phyloP scores from a whole-genome alignment of 768 basidiomycete species.

The Tylopilus plumbeoviolaceoides region DNA sequence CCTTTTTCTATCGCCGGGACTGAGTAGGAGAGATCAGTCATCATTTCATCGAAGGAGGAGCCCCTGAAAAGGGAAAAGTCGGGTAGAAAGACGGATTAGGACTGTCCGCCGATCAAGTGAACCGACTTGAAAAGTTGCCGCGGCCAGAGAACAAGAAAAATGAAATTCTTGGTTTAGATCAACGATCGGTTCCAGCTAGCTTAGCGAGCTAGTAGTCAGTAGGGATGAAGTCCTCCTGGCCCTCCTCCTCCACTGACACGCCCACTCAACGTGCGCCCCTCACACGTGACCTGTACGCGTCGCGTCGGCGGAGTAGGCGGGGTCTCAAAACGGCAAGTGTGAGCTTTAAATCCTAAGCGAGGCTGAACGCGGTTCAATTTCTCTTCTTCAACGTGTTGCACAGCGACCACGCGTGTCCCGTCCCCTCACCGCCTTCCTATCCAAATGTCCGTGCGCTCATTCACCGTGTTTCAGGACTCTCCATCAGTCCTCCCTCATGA shows the following conservation, averaged over 20 bases:
- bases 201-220: neutral
- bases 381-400: slow-evolving; percentile 31
- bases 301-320: slow-evolving; percentile 32
- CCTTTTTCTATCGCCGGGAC: slow-evolving; percentile 31
- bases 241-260: no score
- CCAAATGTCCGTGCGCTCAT: slow-evolving; percentile 54
- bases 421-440: slow-evolving; percentile 3
- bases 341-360: slow-evolving; percentile 32
- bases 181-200: slow-evolving; percentile 10
- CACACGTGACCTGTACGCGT: slow-evolving; percentile 29
- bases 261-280: neutral
- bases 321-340: slow-evolving; percentile 28
- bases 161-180: slow-evolving; percentile 20
- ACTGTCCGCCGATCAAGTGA: slow-evolving; percentile 7
- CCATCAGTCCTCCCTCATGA: slow-evolving; percentile 33
- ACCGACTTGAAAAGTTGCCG: neutral
- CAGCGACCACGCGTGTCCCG: slow-evolving; percentile 23
- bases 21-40: slow-evolving; percentile 25
- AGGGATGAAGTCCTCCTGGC: no score
- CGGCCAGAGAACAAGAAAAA: neutral
- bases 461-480: slow-evolving; percentile 62
- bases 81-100: slow-evolving; percentile 6
- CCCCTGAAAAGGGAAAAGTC: slow-evolving; percentile 27
- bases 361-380: slow-evolving; percentile 17
- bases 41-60: slow-evolving; percentile 22